A percentile compares a stretch with the other conserved stretches of the same genome.
phyloP scores from a whole-genome alignment of 305 asterid genomes.

The Nicotiana rustica region DNA sequence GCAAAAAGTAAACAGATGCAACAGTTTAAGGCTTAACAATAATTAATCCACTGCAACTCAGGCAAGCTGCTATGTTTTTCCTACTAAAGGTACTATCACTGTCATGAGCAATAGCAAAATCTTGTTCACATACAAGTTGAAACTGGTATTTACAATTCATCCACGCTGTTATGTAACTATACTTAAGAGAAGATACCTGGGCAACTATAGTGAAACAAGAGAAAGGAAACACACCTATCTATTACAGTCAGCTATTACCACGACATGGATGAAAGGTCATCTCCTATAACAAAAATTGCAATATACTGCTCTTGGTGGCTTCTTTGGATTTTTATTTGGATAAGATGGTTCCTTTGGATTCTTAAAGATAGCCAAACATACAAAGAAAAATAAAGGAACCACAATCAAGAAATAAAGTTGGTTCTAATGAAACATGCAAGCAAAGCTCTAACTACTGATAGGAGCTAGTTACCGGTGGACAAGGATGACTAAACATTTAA shows the following conservation, averaged over 20 bases:
- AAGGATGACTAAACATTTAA: neutral
- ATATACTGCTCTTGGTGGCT: neutral
- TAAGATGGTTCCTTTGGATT: slow-evolving; percentile 23
- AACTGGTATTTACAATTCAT: neutral
- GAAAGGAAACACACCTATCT: neutral
- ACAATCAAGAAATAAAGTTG: neutral
- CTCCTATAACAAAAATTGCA: neutral
- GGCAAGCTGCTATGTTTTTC: slow-evolving; percentile 23
- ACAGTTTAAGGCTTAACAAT: slow-evolving; percentile 22
- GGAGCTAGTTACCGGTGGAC: neutral
- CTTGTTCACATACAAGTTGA: neutral
- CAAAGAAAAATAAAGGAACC: slow-evolving; percentile 1
- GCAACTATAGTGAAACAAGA: neutral
- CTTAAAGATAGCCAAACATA: neutral
- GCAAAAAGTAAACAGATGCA: slow-evolving; percentile 18
- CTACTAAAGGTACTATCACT: neutral
- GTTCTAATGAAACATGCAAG: neutral
- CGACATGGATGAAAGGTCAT: slow-evolving; percentile 14
- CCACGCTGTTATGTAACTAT: slow-evolving; percentile 4
- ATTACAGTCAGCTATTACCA: slow-evolving; percentile 24
- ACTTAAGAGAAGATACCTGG: slow-evolving; percentile 11
- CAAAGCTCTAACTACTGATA: neutral
- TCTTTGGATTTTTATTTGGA: slow-evolving; percentile 25
- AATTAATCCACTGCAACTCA: slow-evolving; percentile 29
- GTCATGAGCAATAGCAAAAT: neutral